These are phyloP conservation scores for Penicillium sp. DNA, from an alignment of 2,329 filamentous ascomycete genomes.

Conservation along the genomic window DNA sequence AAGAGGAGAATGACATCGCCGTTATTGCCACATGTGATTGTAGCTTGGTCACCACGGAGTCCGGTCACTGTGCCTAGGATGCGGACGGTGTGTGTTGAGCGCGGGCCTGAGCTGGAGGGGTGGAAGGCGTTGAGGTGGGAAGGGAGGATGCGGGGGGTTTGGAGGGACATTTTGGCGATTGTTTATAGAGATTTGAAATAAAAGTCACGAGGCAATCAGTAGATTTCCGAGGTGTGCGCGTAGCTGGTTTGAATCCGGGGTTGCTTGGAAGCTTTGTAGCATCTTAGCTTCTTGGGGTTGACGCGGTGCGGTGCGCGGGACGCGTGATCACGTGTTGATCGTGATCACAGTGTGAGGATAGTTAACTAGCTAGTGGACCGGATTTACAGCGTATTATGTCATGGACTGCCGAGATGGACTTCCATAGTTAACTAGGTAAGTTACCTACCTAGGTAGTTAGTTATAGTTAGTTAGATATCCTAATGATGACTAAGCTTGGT, in stretches of 20 bases:
- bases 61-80: constrained; percentile 84
- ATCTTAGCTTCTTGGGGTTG: background rate
- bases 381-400: no score
- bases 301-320: constrained; percentile 29
- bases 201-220: background rate
- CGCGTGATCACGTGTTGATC: constrained; percentile 34
- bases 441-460: no score
- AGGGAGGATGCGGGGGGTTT: constrained; percentile 83
- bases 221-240: constrained; percentile 3
- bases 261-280: background rate
- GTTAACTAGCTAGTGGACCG: no score
- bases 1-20: constrained; percentile 77
- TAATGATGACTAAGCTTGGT: no score
- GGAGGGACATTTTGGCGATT: constrained; percentile 66
- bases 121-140: constrained; percentile 78
- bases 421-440: no score
- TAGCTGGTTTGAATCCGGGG: constrained; percentile 1
- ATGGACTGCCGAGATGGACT: no score
- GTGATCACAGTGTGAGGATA: no score
- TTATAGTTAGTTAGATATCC: no score
- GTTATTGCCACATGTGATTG: constrained; percentile 71
- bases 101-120: constrained; percentile 49
- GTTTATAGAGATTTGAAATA: background rate
- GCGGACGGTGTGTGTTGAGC: constrained; percentile 71
- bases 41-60: constrained; percentile 78